Evolutionary conservation across 2,329 filamentous ascomycete species (phyloP), one percentile per base, ranked within the genome.

Genomic region (Stagonosporopsis chrysanthemi): DNA sequence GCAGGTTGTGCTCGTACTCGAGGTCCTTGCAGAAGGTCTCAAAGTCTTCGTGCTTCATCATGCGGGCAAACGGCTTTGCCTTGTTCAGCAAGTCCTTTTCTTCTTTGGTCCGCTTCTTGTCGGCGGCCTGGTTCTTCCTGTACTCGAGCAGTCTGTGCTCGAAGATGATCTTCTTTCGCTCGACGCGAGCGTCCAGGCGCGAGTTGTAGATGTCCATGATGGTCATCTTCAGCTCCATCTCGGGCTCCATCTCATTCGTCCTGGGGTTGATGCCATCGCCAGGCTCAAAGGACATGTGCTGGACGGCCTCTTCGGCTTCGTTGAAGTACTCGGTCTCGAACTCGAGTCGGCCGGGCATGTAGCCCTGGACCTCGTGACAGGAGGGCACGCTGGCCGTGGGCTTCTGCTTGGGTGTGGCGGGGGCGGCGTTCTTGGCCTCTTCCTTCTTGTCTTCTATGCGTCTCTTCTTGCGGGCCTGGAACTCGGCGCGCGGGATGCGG

Each of bases 191-290:
- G 2, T 93, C 97, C 17, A 99, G 80, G 4, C 93, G 88, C 56
- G 90, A 89, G 72, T 99, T 99, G 82, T 99, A 99, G 47, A 99
- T 96, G 64, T 97, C 92, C 88, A 99, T 97, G 19, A 99, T 92
- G 0, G 92, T 97, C 79, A 98, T 87, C 82, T 99, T 99, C 42
- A 99, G 84, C 63, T 97, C 93, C 84, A 97, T 96, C 76, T 99
- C 95, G 0, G 95, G 92, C 68, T 99, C 95, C 56, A 96, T 82
- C 71, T 96, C 89, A 60, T 91, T 90, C 0, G 92, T 97, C 2
- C 84, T 81, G 1, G 90, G 88, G 70, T 97, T 96, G 65, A 96
- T 83, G 55, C 95, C 95, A 77, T 97, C 94, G 24, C 95, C 95
- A 0, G 95, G 94, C 55, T 98, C 94, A 70, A 99, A 99, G 63